These are phyloP conservation scores for Vigna reflexopilosa DNA, from an alignment of 306 rosid species.

Conservation along the genomic window DNA sequence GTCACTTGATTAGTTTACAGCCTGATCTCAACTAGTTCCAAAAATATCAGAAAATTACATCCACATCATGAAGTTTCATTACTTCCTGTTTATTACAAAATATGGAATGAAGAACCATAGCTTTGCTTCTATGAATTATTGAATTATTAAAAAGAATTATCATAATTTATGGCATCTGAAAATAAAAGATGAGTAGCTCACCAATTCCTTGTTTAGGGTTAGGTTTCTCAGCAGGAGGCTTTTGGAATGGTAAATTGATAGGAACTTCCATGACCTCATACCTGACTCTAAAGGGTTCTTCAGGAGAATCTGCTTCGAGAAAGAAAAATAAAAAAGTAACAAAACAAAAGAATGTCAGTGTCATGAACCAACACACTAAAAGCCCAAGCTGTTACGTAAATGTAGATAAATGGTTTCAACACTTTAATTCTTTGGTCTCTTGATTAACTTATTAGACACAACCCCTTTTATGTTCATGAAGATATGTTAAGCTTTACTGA, in stretches of 20 bases:
- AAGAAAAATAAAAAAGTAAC: conserved; percentile 12
- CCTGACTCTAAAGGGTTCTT: conserved; percentile 84
- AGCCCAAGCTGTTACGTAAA: conserved; percentile 4
- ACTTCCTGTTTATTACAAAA: conserved; percentile 21
- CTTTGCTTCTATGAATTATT: conserved; percentile 17
- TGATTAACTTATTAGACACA: conserved; percentile 13
- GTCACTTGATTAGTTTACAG: conserved; percentile 5
- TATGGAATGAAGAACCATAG: conserved; percentile 17
- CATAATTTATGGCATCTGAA: conserved; percentile 15
- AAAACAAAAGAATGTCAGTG: neutral
- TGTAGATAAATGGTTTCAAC: neutral
- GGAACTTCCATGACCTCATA: conserved; percentile 89
- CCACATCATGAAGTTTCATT: conserved; percentile 12
- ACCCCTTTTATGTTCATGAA: neutral
- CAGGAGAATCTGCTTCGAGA: conserved; percentile 63
- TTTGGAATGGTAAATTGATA: conserved; percentile 82
- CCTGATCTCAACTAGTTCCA: conserved; percentile 28
- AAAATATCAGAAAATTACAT: conserved; percentile 38
- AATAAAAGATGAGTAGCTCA: conserved; percentile 50
- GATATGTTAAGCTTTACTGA: neutral
- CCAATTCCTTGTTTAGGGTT: conserved; percentile 99
- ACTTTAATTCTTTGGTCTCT: neutral
- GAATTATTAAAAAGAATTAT: conserved; percentile 17
- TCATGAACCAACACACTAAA: conserved; percentile 6
- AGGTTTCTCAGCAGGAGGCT: conserved; percentile 94